A percentile compares a stretch with the other conserved stretches of the same genome.
Conservation (phyloP, 2,329 filamentous ascomycete genomes). For the Fusarium coicis region DNA sequence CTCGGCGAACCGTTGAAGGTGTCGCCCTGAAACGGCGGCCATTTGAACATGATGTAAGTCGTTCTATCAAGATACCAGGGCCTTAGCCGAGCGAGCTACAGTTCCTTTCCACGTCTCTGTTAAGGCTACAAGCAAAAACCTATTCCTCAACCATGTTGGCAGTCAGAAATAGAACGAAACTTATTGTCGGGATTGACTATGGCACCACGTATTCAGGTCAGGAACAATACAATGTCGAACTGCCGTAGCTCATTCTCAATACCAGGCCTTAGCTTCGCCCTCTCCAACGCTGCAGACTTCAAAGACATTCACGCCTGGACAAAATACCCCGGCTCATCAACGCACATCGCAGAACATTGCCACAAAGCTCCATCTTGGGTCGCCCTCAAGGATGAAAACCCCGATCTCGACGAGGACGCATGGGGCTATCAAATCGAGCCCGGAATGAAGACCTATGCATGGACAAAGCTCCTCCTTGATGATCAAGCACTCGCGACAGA, state of each 20-base stretch:
- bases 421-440: not conserved
- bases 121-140: fast-evolving
- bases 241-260: fast-evolving
- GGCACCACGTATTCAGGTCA: not conserved
- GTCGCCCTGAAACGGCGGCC: fast-evolving
- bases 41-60: not conserved
- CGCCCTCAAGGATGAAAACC: not conserved
- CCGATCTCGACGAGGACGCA: not conserved
- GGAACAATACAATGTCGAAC: fast-evolving
- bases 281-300: not conserved
- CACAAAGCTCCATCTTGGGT: not conserved
- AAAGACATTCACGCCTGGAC: not conserved
- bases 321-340: not conserved
- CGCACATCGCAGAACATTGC: not conserved
- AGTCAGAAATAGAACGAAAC: not conserved
- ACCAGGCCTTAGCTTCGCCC: not conserved
- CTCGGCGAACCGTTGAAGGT: not conserved
- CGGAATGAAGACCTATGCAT: not conserved
- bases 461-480: not conserved
- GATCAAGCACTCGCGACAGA: not conserved
- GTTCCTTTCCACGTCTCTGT: fast-evolving
- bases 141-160: not conserved
- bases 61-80: fast-evolving
- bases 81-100: fast-evolving
- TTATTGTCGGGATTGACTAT: not conserved